Evolutionary conservation across 148 eudicot genomes (phyloP).

Genomic region (Diospyros lotus): DNA sequence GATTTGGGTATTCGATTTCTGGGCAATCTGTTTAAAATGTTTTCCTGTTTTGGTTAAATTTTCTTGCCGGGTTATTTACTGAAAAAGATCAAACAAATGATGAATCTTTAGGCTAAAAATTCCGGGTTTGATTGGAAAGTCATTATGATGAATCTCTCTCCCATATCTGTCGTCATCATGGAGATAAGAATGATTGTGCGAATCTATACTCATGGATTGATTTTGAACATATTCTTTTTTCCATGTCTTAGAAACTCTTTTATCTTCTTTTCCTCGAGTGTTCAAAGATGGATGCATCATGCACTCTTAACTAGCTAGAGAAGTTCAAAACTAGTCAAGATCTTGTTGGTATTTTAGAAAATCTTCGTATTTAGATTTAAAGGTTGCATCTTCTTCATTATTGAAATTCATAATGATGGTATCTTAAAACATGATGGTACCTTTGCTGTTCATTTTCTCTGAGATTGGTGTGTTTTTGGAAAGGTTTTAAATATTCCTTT

Average conservation of each 20-base stretch:
- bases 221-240: background rate
- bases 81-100: background rate
- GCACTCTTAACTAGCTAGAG: too few species aligned
- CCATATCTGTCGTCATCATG: background rate
- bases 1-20: background rate
- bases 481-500: too few species aligned
- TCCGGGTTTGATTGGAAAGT: background rate
- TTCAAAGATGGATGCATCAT: too few species aligned
- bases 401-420: too few species aligned
- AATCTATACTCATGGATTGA: too few species aligned
- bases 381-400: too few species aligned
- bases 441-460: too few species aligned
- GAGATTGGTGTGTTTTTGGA: too few species aligned
- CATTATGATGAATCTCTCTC: background rate
- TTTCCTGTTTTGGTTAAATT: slow-evolving; percentile 2
- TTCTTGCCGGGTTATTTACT: background rate
- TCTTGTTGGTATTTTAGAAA: too few species aligned
- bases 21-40: background rate
- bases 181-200: background rate
- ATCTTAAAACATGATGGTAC: too few species aligned
- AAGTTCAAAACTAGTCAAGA: too few species aligned
- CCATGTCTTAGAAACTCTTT: background rate
- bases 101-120: background rate
- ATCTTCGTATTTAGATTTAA: too few species aligned
- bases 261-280: background rate